phyloP scores from a whole-genome alignment of 768 basidiomycete species.

The Rhodotorula babjevae region DNA sequence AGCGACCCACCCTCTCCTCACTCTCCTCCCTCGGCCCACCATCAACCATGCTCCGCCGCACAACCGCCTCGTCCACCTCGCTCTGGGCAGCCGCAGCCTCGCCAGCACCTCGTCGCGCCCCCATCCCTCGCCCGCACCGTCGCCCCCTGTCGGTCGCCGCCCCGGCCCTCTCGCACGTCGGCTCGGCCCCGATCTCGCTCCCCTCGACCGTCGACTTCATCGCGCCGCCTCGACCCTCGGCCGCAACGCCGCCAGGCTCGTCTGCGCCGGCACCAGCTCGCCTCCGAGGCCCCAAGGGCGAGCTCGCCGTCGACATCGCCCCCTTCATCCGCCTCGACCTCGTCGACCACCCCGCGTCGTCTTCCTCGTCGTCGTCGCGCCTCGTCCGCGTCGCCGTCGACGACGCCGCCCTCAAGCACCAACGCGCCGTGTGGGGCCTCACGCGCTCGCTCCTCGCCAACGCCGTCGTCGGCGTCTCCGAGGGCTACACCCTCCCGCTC shows the following conservation, averaged over 20 bases:
- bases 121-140: too few species aligned
- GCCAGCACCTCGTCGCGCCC: too few species aligned
- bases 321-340: constrained; percentile 31
- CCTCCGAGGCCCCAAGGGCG: constrained; percentile 31
- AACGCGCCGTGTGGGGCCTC: constrained; percentile 91
- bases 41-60: too few species aligned
- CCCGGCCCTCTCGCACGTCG: constrained; percentile 22
- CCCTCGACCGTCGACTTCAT: constrained; percentile 21
- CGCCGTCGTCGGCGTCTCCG: constrained; percentile 81
- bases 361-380: neutral
- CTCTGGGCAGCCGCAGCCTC: too few species aligned
- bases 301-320: constrained; percentile 22
- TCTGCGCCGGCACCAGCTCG: constrained; percentile 2
- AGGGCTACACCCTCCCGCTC: constrained; percentile 75
- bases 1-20: too few species aligned
- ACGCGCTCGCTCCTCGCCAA: constrained; percentile 84
- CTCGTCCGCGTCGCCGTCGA: constrained; percentile 10
- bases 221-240: neutral
- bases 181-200: constrained; percentile 23
- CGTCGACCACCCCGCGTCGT: neutral
- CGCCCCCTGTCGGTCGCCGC: constrained; percentile 4
- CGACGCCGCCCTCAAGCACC: constrained; percentile 47
- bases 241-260: too few species aligned
- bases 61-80: too few species aligned
- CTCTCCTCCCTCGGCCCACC: too few species aligned